Base-by-base conservation (phyloP, 768 basidiomycete genomes). In the Candolleomyces efflorescens region DNA sequence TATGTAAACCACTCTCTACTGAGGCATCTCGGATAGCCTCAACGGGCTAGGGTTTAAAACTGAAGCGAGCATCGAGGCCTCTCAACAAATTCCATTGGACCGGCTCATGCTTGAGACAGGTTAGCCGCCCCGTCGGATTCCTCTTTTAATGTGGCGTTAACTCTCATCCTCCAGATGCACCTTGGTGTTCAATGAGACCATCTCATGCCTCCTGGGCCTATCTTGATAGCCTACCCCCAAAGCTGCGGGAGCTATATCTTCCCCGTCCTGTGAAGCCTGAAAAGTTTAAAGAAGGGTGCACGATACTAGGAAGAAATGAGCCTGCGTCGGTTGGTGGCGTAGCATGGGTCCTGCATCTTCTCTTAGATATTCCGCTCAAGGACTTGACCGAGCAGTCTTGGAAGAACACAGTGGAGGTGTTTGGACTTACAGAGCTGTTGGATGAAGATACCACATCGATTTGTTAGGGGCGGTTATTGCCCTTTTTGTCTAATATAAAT, bases 41-140 rank as follows among this genome's bases (percentile, higher is more conserved):
- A 92, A 91, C 60, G 89, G 90, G 2, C 92, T 91, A 64, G 85
- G 84, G 1, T 69, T 94, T 56, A 92, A 92, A 70, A 89, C 86
- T 0, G 75, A 78, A 39, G 82, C 83, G 53, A 89, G 88, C 64
- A 69, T 92, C 0, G 71, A 75, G 5, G 75, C 80, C 5, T 74
- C 80, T 9, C 80, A 79, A 61, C 64, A 74, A 3, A 81, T 93
- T n/a, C 83, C 77, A 10, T 75, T 80, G 5, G 81, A 85, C 24
- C 74, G 71, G 59, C 66, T 94, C 47, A 72, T 92, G 70, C 73
- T 94, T 6, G 92, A 94, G 67, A 91, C 89, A 38, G 90, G 91
- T 84, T 37, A 51, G 69, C 57, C 6, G 54, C 38, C n/a, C 46
- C 20, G n/a, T n/a, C n/a, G 12, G 24, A 50, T 12, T 48, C 5